Base-by-base conservation (phyloP, 2,329 filamentous ascomycete genomes). In the Claviceps citrina region DNA sequence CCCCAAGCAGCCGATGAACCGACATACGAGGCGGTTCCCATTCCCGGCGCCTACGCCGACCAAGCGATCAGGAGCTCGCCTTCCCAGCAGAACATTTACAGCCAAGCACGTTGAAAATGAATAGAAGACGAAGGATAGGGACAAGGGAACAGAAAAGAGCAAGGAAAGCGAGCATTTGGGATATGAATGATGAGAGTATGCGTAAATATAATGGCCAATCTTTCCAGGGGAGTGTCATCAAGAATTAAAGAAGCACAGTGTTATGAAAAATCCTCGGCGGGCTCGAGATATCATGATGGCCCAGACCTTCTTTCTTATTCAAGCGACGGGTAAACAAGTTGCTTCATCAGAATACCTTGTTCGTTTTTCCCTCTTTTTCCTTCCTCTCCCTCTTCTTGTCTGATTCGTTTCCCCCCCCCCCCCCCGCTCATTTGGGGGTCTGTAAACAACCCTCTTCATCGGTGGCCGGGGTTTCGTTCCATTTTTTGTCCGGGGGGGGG, bases 21-120 rank as follows among this genome's bases (percentile, higher is more conserved):
- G 51, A 76, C 78, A 36, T 95, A 94, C 59, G 87, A 79, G 10
- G 66, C 80, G 18, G 89, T 95, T 25, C 84, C 87, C 1, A 94
- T 95, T 44, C 89, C 89, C 0, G 83, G 82, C 5, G 83, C 86
- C 0, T 95, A 95, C 55, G 66, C 71, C 6, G 71, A 68, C 36
- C 66, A 66, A 43, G 66, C 66, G 5, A 50, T 75, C 41, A 70
- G 65, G 58, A 71, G 65, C 51, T 69, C 71, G 26, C 64, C 63
- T 25, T 61, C 64, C 7, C 56, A 49, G 31, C 65, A 67, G 53
- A 62, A 59, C 10, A 56, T 50, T 19, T 72, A 71, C 47, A 60
- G 65, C 12, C 51, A 54, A 47, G 48, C 53, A 18, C 51, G 51
- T 5, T 49, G 38, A 45, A 7, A 2, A 24, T 13, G 16, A n/a